These are phyloP conservation scores for Phytopythium kandeliae DNA, from an alignment of 352 stramenopile species.

Conservation along the genomic window DNA sequence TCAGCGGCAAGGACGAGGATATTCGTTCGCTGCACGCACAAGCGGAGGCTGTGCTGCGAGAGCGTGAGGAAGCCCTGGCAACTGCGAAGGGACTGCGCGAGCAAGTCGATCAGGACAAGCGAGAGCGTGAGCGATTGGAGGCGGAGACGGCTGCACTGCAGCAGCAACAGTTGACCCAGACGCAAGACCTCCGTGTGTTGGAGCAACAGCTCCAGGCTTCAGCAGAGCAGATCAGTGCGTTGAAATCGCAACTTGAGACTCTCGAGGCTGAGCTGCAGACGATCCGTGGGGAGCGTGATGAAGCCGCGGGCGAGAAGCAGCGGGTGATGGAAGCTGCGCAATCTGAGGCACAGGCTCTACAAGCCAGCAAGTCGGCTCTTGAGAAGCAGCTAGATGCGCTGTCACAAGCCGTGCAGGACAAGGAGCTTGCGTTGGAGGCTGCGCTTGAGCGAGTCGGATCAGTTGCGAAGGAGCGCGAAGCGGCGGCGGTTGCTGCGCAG, in stretches of 20 bases:
- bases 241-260: constrained; percentile 14
- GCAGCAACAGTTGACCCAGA: constrained; percentile 4
- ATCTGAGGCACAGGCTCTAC: constrained; percentile 11
- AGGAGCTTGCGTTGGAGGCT: constrained; percentile 9
- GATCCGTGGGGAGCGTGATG: background rate
- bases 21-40: constrained; percentile 50
- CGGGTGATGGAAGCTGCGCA: constrained; percentile 8
- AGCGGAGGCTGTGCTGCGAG: constrained; percentile 52
- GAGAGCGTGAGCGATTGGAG: constrained; percentile 19
- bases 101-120: constrained; percentile 27
- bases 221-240: constrained; percentile 13
- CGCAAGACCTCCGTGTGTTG: background rate
- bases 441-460: constrained; percentile 7
- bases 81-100: constrained; percentile 42
- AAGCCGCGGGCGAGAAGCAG: background rate
- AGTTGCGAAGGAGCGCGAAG: constrained; percentile 16
- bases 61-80: constrained; percentile 54
- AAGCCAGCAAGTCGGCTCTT: constrained; percentile 1
- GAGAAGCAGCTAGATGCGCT: background rate
- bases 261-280: constrained; percentile 22
- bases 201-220: background rate
- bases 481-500: background rate
- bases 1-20: constrained; percentile 34
- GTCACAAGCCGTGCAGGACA: constrained; percentile 1
- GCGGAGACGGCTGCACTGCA: constrained; percentile 20